A percentile compares a stretch with the other conserved stretches of the same genome.
Conservation (phyloP, 23 red algal species). For the Gracilaria gracilis region DNA sequence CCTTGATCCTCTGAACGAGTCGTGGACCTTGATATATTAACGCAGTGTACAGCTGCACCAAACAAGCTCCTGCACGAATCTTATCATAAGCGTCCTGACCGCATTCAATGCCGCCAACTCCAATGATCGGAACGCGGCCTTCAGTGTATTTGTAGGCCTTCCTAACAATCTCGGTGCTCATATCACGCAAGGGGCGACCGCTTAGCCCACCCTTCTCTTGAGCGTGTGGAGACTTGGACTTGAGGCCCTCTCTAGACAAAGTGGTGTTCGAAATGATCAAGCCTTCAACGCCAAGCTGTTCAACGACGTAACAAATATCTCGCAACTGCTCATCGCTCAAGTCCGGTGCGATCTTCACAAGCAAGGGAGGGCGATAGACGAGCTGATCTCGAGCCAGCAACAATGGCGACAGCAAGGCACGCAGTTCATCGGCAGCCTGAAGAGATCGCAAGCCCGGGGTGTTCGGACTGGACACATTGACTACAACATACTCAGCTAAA, state of each 20-base stretch:
- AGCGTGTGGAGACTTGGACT: slow-evolving; percentile 6
- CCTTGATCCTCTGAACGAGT: slow-evolving; percentile 80
- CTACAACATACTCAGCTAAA: slow-evolving; percentile 90
- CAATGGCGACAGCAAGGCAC: slow-evolving; percentile 60
- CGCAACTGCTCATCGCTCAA: slow-evolving; percentile 73
- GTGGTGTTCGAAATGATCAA: slow-evolving; percentile 94
- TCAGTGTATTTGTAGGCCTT: slow-evolving; percentile 67
- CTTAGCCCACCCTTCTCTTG: slow-evolving; percentile 81
- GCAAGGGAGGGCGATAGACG: slow-evolving; percentile 73
- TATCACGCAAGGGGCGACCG: slow-evolving; percentile 75
- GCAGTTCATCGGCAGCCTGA: slow-evolving; percentile 65
- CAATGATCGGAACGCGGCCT: slow-evolving; percentile 80
- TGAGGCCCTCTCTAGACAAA: slow-evolving; percentile 51
- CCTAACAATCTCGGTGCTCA: slow-evolving; percentile 64
- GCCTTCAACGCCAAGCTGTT: slow-evolving; percentile 81
- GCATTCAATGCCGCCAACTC: slow-evolving; percentile 85
- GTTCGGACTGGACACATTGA: slow-evolving; percentile 97
- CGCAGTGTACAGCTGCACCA: slow-evolving; percentile 93
- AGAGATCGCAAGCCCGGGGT: slow-evolving; percentile 90
- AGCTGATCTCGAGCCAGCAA: slow-evolving; percentile 68
- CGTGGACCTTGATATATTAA: slow-evolving; percentile 84
- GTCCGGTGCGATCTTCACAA: slow-evolving; percentile 96
- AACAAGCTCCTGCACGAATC: slow-evolving; percentile 91
- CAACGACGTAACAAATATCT: slow-evolving; percentile 72
- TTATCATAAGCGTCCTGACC: slow-evolving; percentile 95